These are phyloP conservation scores for Mortierella sp. DNA, from an alignment of 371 early-diverging fungal genomes.

Conservation along the genomic window DNA sequence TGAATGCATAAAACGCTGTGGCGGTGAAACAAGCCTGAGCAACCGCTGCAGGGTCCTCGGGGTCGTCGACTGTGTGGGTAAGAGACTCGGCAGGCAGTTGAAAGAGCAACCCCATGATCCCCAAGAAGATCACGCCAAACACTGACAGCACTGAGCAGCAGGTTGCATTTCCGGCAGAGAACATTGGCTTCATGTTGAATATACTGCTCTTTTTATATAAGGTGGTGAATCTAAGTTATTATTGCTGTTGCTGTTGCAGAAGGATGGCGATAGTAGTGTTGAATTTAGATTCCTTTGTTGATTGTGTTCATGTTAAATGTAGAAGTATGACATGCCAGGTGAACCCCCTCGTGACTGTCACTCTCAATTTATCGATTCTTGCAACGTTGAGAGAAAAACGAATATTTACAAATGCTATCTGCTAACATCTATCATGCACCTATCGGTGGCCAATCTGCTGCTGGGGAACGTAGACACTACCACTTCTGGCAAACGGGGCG, in stretches of 20 bases:
- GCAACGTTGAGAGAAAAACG: too few relatives aligned
- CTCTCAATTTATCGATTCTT: background rate
- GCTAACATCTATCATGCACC: background rate
- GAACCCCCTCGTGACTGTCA: conserved; percentile 7
- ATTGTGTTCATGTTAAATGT: background rate
- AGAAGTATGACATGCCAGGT: background rate
- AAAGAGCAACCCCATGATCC: conserved; percentile 51
- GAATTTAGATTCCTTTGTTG: background rate
- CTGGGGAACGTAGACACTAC: conserved; percentile 21
- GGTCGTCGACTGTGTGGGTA: conserved; percentile 39
- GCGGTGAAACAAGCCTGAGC: conserved; percentile 52
- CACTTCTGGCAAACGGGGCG: conserved; percentile 21
- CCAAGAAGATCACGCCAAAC: conserved; percentile 57
- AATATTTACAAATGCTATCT: background rate
- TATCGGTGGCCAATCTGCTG: conserved; percentile 3
- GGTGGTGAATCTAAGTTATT: background rate
- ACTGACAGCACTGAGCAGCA: conserved; percentile 52
- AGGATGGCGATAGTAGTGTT: background rate
- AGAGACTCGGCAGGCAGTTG: conserved; percentile 47
- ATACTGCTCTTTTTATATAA: background rate
- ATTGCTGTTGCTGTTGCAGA: conserved; percentile 1
- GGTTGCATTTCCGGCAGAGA: conserved; percentile 40
- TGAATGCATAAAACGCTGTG: conserved; percentile 46
- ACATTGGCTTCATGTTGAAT: conserved; percentile 50
- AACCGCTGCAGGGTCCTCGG: conserved; percentile 42